A percentile compares a stretch with the other conserved stretches of the same genome.
Conservation (phyloP, 2,329 filamentous ascomycete genomes). For the Sarocladium brachiariae region DNA sequence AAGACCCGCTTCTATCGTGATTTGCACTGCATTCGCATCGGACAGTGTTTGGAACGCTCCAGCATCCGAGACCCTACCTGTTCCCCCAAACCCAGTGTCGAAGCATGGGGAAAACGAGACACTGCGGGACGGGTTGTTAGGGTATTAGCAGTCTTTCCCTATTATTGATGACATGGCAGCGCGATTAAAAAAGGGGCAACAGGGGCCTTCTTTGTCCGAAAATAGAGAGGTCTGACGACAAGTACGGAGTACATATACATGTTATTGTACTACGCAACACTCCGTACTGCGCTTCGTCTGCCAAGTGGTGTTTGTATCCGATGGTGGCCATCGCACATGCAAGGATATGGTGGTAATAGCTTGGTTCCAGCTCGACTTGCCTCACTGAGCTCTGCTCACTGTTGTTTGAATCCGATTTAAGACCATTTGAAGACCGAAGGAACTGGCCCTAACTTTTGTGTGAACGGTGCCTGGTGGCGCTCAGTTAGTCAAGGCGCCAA, state of each 20-base stretch:
- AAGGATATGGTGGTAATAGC: too few relatives aligned
- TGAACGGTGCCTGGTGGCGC: background rate
- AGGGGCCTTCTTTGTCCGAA: too few relatives aligned
- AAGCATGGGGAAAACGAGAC: slow-evolving; percentile 5
- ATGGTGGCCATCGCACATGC: too few relatives aligned
- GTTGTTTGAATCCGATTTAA: background rate
- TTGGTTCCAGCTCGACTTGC: too few relatives aligned
- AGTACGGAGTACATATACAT: too few relatives aligned
- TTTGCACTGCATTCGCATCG: background rate
- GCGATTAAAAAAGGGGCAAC: background rate
- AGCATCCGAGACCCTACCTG: background rate
- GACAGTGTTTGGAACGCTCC: slow-evolving; percentile 1
- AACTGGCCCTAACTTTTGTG: background rate
- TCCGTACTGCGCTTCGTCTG: too few relatives aligned
- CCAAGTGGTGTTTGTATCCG: too few relatives aligned
- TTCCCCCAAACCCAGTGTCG: background rate
- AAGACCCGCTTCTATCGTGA: background rate
- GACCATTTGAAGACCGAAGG: background rate
- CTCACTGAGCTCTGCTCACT: too few relatives aligned
- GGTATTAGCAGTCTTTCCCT: too few relatives aligned
- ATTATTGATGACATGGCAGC: background rate
- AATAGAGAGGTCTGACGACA: too few relatives aligned
- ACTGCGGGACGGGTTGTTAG: too few relatives aligned
- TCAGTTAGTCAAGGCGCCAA: background rate
- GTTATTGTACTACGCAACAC: too few relatives aligned